These are phyloP conservation scores for Rhodotorula taiwanensis DNA, from an alignment of 768 basidiomycete genomes.

Conservation along the genomic window DNA sequence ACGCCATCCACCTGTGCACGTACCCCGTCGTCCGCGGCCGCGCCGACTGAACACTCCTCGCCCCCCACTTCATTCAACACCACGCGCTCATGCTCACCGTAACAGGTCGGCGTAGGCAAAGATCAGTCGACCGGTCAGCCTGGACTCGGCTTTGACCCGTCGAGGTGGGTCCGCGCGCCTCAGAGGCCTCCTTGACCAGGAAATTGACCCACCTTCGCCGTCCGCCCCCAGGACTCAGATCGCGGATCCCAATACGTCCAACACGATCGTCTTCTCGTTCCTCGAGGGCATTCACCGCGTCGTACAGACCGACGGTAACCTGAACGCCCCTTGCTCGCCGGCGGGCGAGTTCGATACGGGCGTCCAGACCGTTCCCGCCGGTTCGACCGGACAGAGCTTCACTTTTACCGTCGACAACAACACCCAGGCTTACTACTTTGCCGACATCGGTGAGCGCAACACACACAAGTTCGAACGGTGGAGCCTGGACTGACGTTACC, in stretches of 20 bases:
- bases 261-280: constrained; percentile 10
- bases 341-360: constrained; percentile 18
- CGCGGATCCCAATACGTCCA: background rate
- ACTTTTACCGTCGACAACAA: constrained; percentile 21
- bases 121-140: constrained; percentile 16
- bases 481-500: too few relatives aligned
- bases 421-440: constrained; percentile 13
- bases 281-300: constrained; percentile 18
- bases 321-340: constrained; percentile 5
- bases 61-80: too few relatives aligned
- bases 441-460: constrained; percentile 11
- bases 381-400: constrained; percentile 2
- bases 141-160: constrained; percentile 23
- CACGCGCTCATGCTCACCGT: too few relatives aligned
- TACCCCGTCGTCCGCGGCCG: too few relatives aligned
- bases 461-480: too few relatives aligned
- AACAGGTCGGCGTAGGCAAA: constrained; percentile 22
- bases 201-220: background rate
- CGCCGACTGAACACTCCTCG: too few relatives aligned
- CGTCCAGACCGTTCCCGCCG: background rate
- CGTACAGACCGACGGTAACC: constrained; percentile 13
- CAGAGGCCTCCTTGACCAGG: background rate
- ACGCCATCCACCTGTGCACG: too few relatives aligned
- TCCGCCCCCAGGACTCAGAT: background rate
- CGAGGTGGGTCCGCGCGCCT: background rate